Percentiles rank a stretch among this genome's conserved stretches.
Evolutionary conservation across 163 green algal genomes (phyloP).

Genomic region (Picocystis sp.): DNA sequence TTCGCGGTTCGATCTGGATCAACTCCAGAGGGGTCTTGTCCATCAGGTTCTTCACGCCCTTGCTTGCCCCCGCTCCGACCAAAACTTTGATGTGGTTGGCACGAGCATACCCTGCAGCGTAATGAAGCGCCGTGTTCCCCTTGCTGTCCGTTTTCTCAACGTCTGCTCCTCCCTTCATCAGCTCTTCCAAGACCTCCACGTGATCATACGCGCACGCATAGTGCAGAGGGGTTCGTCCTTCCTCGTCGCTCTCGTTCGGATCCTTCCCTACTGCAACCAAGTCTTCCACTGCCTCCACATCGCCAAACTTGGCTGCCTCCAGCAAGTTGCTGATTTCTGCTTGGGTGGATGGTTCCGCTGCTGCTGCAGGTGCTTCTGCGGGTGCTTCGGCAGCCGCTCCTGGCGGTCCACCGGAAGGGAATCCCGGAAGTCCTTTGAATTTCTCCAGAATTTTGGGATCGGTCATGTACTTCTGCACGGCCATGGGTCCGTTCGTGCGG

Average conservation of each 20-base stretch:
- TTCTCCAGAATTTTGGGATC: slow-evolving; percentile 16
- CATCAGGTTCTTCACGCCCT: slow-evolving; percentile 31
- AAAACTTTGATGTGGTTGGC: slow-evolving; percentile 25
- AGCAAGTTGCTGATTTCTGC: slow-evolving; percentile 26
- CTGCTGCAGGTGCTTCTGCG: not conserved
- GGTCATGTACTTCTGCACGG: slow-evolving; percentile 43
- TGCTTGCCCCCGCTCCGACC: slow-evolving; percentile 31
- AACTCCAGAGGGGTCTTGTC: slow-evolving; percentile 41
- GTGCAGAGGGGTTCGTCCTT: slow-evolving; percentile 46
- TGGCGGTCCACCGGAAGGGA: not conserved
- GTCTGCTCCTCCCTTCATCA: slow-evolving; percentile 32
- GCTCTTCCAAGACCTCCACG: slow-evolving; percentile 21
- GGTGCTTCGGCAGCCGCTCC: not conserved
- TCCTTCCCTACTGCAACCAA: slow-evolving; percentile 33
- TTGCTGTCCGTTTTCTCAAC: slow-evolving; percentile 31
- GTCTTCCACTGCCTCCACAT: slow-evolving; percentile 25
- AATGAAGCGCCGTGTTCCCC: slow-evolving; percentile 63
- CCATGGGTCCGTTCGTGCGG: slow-evolving; percentile 27
- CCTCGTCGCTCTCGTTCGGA: slow-evolving; percentile 33
- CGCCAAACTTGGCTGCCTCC: slow-evolving; percentile 54
- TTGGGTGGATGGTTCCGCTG: slow-evolving; percentile 1
- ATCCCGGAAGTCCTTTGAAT: slow-evolving; percentile 7
- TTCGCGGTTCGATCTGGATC: slow-evolving; percentile 15
- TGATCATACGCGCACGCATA: slow-evolving; percentile 30
- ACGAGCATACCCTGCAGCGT: slow-evolving; percentile 57